Evolutionary conservation across 1,284 basidiomycete species (phyloP), one percentile per base, ranked within the genome.

Genomic region (Stygiomarasmius scandens): DNA sequence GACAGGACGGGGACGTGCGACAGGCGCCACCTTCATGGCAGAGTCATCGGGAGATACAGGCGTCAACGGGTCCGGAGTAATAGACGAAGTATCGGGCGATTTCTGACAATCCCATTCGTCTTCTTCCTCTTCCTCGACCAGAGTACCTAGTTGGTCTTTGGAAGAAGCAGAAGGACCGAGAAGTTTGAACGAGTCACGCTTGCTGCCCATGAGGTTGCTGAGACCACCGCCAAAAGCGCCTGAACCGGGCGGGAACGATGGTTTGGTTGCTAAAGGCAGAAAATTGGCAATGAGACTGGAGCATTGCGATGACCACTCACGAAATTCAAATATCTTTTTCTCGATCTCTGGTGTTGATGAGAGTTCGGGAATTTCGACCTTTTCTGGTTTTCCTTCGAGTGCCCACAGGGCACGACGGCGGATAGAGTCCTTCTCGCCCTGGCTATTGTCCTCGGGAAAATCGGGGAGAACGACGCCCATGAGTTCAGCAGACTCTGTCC

Each of bases 51-150:
- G 49, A 41, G 52, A 50, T 24, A 49, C 38, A 14, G 59, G 56
- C 2, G 55, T 55, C 19, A 14, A n/a, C 2, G 56, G 55, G 8
- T 50, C 44, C 5, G n/a, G 36, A 24, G 47, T 20, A 2, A 19
- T 27, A 50, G 49, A 25, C 8, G 32, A 2, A 19, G 25, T 19
- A 11, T 49, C 25, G 3, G 8, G 10, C 10, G 25, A 49, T 41
- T 58, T 58, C 19, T 53, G 32, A 29, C 3, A 23, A 20, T 60
- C 63, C 41, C 74, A 72, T 32, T 89, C 88, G 24, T 92, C 90
- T 44, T 92, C 90, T 54, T 92, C 90, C 34, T 92, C 90, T 64
- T 92, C 90, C 69, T 93, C 90, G 32, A 92, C 71, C 27, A 93
- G 78, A 8, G 90, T 92, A 58, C 83, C 80, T 8, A 93, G 78